A percentile compares a stretch with the other conserved stretches of the same genome.
Evolutionary conservation across 371 early-diverging fungal species (phyloP).

Genomic region (Rhizopus stolonifer): DNA sequence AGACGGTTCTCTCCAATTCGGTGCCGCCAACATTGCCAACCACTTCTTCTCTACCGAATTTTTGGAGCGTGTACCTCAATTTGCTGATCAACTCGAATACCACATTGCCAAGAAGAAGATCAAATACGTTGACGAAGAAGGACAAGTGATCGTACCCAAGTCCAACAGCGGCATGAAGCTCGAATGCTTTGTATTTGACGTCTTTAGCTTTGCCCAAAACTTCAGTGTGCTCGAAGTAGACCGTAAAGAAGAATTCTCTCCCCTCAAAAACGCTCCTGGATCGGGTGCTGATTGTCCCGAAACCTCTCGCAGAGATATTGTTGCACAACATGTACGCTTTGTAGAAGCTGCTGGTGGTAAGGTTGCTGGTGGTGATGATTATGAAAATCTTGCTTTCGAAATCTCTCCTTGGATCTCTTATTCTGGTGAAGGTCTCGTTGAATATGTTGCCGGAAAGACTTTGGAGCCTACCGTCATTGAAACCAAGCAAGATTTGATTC

Average conservation of each 20-base stretch:
- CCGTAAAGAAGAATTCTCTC: slow-evolving; percentile 94
- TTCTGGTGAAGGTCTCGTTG: slow-evolving; percentile 86
- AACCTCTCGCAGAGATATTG: slow-evolving; percentile 87
- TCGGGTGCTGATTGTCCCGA: slow-evolving; percentile 88
- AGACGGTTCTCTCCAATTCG: slow-evolving; percentile 74
- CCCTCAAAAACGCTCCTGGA: slow-evolving; percentile 97
- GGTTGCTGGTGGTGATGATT: slow-evolving; percentile 48
- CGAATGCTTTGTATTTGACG: slow-evolving; percentile 96
- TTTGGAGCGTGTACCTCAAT: slow-evolving; percentile 76
- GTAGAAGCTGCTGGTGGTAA: slow-evolving; percentile 84
- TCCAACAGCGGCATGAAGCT: slow-evolving; percentile 85
- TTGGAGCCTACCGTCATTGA: slow-evolving; percentile 49
- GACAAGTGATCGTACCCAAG: slow-evolving; percentile 71
- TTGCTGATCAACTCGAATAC: slow-evolving; percentile 85
- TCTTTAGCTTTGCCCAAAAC: slow-evolving; percentile 84
- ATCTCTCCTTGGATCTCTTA: slow-evolving; percentile 90
- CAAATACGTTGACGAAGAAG: slow-evolving; percentile 79
- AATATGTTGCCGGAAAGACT: slow-evolving; percentile 63
- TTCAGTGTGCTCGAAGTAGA: slow-evolving; percentile 92
- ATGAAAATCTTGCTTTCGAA: slow-evolving; percentile 66
- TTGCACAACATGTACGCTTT: slow-evolving; percentile 84
- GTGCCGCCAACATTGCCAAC: slow-evolving; percentile 97
- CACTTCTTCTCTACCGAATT: slow-evolving; percentile 96
- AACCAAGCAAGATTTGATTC: slow-evolving; percentile 45
- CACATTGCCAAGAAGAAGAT: slow-evolving; percentile 98